Conservation (phyloP, 1,284 basidiomycete genomes). For the Apiotrichum porosum region DNA sequence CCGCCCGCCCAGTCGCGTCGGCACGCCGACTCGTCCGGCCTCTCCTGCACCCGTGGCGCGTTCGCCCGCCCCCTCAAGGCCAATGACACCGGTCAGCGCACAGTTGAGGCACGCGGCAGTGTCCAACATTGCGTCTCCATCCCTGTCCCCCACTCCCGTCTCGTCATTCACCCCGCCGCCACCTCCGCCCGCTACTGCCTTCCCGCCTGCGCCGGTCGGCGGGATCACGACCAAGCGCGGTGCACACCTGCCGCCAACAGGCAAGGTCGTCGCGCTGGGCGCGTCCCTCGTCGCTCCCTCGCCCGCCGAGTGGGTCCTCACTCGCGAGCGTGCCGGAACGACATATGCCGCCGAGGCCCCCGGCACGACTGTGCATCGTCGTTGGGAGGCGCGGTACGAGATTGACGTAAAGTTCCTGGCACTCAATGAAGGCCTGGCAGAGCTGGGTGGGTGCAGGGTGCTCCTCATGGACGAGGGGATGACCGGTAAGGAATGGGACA, state of each 20-base stretch:
- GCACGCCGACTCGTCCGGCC: constrained; percentile 19
- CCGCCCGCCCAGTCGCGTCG: constrained; percentile 20
- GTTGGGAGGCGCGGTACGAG: constrained; percentile 30
- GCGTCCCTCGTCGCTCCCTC: constrained; percentile 17
- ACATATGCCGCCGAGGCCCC: constrained; percentile 25
- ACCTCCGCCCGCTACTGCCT: constrained; percentile 4
- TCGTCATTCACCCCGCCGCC: neutral
- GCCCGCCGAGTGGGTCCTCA: constrained; percentile 11
- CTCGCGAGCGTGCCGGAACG: constrained; percentile 24
- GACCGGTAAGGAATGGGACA: constrained; percentile 33
- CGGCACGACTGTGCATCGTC: constrained; percentile 7
- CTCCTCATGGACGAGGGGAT: constrained; percentile 16
- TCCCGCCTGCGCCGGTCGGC: constrained; percentile 19
- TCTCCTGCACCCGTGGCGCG: constrained; percentile 6
- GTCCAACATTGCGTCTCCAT: constrained; percentile 15
- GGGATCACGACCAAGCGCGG: constrained; percentile 3
- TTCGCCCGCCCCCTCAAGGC: constrained; percentile 23
- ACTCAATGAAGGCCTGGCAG: constrained; percentile 29
- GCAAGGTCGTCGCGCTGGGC: constrained; percentile 23
- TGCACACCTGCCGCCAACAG: constrained; percentile 2
- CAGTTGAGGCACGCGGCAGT: constrained; percentile 36
- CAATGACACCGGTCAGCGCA: constrained; percentile 34
- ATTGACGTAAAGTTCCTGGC: constrained; percentile 28
- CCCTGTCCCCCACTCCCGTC: constrained; percentile 5
- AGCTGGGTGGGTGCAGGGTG: constrained; percentile 37